A percentile compares a stretch with the other conserved stretches of the same genome.
Conservation (phyloP, 2,329 filamentous ascomycete genomes). For the Arthroderma sp. region DNA sequence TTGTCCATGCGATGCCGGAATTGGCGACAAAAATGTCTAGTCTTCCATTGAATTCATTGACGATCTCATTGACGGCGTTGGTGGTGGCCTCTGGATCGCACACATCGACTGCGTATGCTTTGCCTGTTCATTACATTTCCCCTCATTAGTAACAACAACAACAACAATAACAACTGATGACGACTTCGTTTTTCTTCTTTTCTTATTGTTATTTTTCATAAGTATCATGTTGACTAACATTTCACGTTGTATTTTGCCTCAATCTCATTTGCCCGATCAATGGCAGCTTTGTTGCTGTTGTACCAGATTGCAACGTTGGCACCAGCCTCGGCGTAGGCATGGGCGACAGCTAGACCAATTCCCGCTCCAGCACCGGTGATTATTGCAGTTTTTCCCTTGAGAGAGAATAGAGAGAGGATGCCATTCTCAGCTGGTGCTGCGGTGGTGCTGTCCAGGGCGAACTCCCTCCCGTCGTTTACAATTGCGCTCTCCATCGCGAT, state of each 20-base stretch:
- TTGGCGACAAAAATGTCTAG: conserved; percentile 72
- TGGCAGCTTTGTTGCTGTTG: conserved; percentile 53
- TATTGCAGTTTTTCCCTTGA: conserved; percentile 57
- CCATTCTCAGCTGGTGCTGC: conserved; percentile 33
- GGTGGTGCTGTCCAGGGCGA: conserved; percentile 45
- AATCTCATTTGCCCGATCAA: conserved; percentile 49
- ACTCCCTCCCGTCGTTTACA: conserved; percentile 20
- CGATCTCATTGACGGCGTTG: conserved; percentile 28
- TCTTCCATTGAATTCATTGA: conserved; percentile 56
- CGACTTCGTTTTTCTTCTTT: neutral
- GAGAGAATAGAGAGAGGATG: conserved; percentile 53
- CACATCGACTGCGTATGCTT: conserved; percentile 38
- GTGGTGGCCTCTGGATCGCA: conserved; percentile 30
- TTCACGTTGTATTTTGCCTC: conserved; percentile 54
- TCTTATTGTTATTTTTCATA: neutral
- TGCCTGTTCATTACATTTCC: conserved; percentile 19
- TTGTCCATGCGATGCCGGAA: conserved; percentile 60
- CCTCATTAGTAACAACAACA: too few species aligned
- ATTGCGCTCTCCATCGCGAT: too few species aligned
- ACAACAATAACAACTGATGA: too few species aligned
- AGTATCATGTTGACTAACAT: conserved; percentile 34
- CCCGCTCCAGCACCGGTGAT: conserved; percentile 57
- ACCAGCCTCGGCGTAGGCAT: conserved; percentile 55
- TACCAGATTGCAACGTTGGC: conserved; percentile 63
- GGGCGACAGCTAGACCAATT: conserved; percentile 52